A percentile compares a stretch with the other conserved stretches of the same genome.
phyloP scores from a whole-genome alignment of 371 early-diverging fungal species.

The Apophysomyces elegans region DNA sequence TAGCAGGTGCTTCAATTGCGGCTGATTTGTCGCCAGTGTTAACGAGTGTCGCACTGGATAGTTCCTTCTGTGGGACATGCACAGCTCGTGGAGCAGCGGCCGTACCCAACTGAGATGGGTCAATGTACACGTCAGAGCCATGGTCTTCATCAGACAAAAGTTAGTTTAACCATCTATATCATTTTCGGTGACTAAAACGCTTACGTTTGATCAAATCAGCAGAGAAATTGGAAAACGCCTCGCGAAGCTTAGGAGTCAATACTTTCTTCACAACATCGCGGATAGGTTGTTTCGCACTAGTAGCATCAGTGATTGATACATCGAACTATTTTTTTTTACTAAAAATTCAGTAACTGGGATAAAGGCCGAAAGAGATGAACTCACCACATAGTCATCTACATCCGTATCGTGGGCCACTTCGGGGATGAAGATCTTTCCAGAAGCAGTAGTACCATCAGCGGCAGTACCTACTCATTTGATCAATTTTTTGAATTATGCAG shows the following conservation, averaged over 20 bases:
- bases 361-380: constrained; percentile 18
- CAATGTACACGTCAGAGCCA: constrained; percentile 90
- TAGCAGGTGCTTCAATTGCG: constrained; percentile 20
- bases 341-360: not conserved
- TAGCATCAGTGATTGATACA: constrained; percentile 68
- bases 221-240: constrained; percentile 71
- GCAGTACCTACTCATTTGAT: constrained; percentile 47
- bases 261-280: constrained; percentile 75
- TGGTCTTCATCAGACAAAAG: constrained; percentile 54
- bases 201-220: constrained; percentile 76
- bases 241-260: constrained; percentile 65
- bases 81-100: constrained; percentile 41
- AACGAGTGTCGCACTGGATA: constrained; percentile 12
- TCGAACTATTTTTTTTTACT: constrained; percentile 62
- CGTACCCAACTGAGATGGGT: constrained; percentile 50
- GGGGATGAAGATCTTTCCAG: constrained; percentile 84
- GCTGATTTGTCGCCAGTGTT: constrained; percentile 3
- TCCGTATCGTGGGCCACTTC: constrained; percentile 94
- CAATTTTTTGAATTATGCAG: not conserved
- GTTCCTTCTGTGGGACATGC: constrained; percentile 26
- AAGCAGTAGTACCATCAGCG: constrained; percentile 67
- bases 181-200: constrained; percentile 11
- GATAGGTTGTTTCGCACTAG: constrained; percentile 60
- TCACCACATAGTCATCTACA: constrained; percentile 77
- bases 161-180: constrained; percentile 1